Conservation (phyloP, 495 filamentous ascomycete genomes). For the Neurospora hispaniola region DNA sequence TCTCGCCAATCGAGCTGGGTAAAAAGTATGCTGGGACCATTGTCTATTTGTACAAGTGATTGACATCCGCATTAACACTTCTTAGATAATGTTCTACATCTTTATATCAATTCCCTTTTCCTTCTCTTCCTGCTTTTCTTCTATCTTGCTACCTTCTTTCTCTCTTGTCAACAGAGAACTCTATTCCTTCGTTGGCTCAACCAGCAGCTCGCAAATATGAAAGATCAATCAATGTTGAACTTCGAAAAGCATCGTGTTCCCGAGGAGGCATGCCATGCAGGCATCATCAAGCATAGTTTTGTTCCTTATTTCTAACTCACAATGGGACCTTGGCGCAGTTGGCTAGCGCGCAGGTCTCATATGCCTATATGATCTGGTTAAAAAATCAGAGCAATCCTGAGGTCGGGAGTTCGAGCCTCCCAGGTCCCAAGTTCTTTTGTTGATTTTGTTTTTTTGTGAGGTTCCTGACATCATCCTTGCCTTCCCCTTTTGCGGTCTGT, state of each 20-base stretch:
- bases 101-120: neutral
- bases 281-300: no score
- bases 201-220: neutral
- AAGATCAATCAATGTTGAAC: neutral
- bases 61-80: neutral
- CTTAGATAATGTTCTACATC: neutral
- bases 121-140: neutral
- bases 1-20: neutral
- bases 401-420: conserved; percentile 16
- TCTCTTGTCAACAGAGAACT: neutral
- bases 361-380: conserved; percentile 9
- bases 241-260: neutral
- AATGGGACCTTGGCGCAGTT: conserved; percentile 11
- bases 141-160: neutral
- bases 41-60: neutral
- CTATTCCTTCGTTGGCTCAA: neutral
- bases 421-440: conserved; percentile 4
- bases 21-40: neutral
- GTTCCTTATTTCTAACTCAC: no score
- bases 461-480: no score
- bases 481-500: neutral
- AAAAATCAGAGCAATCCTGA: conserved; percentile 11
- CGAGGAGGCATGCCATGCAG: neutral
- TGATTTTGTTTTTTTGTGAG: neutral
- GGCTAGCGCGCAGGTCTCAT: conserved; percentile 15